Evolutionary conservation across 2,329 filamentous ascomycete species (phyloP), one percentile per base, ranked within the genome.

Genomic region (Fusarium tricinctum): DNA sequence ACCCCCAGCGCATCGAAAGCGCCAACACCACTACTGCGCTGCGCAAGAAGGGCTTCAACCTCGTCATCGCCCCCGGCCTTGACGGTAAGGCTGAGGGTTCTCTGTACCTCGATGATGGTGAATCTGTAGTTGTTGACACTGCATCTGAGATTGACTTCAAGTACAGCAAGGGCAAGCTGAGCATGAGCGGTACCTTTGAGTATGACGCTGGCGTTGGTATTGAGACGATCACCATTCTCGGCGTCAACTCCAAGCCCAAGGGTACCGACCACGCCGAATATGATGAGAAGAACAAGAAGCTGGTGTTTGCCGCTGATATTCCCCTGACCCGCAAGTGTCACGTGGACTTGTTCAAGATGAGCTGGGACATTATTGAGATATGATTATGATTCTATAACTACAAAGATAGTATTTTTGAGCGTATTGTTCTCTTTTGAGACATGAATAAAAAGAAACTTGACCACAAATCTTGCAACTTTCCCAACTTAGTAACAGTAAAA

Each of bases 61-160:
- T 95, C 50, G 74, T 94, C 26, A 83, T 95, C 32, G 89, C 91
- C 0, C 85, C 91, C 0, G 88, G 84, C 2, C 73, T 77, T 0
- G 82, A 91, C 53, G 91, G 90, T 2, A 86, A 80, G 9, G 92
- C 92, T 0, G 77, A 75, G 1, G 92, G 92, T 0, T 81, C 81
- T 20, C 79, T 95, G 60, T 94, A 94, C 73, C 81, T 94, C 4
- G 92, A 95, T 68, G 92, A 95, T 61, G 92, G 92, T 14, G 86
- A 88, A 63, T 88, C 85, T 22, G 72, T 93, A 39, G 80, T 85
- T 54, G 91, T 91, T 77, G 71, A 80, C 4, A 76, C 73, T 1
- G 86, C 83, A 5, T 88, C 84, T 1, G 79, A 86, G 55, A 83
- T 93, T 47, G 77, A 81, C n/a, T 92, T 94, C 72, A 71, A 76